A percentile compares a stretch with the other conserved stretches of the same genome.
Evolutionary conservation across 2,329 filamentous ascomycete species (phyloP).

Genomic region (Calycina herbarum): DNA sequence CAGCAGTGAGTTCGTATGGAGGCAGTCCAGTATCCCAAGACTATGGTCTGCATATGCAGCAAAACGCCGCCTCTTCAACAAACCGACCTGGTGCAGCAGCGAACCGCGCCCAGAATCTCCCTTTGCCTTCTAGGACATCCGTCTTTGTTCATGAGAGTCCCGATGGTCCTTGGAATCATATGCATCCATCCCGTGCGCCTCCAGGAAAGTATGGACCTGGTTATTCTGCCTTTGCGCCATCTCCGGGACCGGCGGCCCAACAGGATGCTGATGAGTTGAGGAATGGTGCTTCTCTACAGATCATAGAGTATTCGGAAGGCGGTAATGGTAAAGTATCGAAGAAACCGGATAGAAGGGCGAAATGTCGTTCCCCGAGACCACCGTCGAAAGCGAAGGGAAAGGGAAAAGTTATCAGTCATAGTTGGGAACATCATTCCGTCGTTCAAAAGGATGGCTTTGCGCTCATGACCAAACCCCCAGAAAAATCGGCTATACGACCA

Average conservation of each 20-base stretch:
- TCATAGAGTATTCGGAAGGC: conserved; percentile 9
- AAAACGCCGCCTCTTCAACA: background rate
- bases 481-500: conserved; percentile 13
- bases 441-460: conserved; percentile 19
- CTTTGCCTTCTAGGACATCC: conserved; percentile 5
- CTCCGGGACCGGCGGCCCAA: conserved; percentile 21
- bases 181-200: conserved; percentile 17
- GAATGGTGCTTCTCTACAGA: background rate
- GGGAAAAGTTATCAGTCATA: conserved; percentile 15
- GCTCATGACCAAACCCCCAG: conserved; percentile 12
- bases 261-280: conserved; percentile 14
- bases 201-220: conserved; percentile 15
- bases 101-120: conserved; percentile 4
- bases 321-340: background rate
- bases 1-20: conserved; percentile 6
- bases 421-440: conserved; percentile 22
- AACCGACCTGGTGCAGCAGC: background rate
- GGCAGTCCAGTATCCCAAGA: conserved; percentile 12
- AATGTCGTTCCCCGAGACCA: background rate
- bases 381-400: conserved; percentile 11
- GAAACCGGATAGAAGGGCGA: background rate
- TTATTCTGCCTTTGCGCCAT: conserved; percentile 20
- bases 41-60: conserved; percentile 15
- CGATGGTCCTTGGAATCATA: conserved; percentile 24
- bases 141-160: conserved; percentile 15